These are phyloP conservation scores for Malassezia cuniculi DNA, from an alignment of 1,284 basidiomycete genomes.

Conservation along the genomic window DNA sequence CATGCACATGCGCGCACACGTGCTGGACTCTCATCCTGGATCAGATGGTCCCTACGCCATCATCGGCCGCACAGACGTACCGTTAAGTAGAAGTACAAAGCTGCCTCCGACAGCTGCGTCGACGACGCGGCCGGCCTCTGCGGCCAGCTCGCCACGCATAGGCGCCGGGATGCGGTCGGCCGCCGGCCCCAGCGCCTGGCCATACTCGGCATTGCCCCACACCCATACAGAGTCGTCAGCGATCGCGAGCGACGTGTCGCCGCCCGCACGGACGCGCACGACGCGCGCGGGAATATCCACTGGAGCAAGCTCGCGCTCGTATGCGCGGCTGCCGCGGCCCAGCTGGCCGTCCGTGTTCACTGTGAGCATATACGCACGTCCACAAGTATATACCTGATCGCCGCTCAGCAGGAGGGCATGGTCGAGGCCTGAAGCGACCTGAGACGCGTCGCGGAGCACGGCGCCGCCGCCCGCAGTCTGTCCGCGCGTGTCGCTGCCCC, in stretches of 20 bases:
- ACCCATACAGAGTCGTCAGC: conserved; percentile 12
- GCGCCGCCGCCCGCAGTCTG: not conserved
- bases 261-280: conserved; percentile 14
- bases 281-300: not conserved
- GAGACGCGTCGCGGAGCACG: not conserved
- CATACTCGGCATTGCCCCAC: conserved; percentile 36
- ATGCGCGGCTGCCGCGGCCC: conserved; percentile 12
- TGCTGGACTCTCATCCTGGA: conserved; percentile 1
- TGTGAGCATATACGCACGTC: conserved; percentile 2
- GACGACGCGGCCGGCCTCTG: too few species aligned
- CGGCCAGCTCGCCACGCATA: too few species aligned
- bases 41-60: conserved; percentile 11
- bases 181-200: conserved; percentile 12
- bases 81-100: conserved; percentile 6
- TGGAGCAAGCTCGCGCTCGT: conserved; percentile 3
- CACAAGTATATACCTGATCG: conserved; percentile 4
- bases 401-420: conserved; percentile 5
- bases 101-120: conserved; percentile 12
- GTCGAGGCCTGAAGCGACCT: conserved; percentile 6
- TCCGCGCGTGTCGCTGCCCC: too few species aligned
- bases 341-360: conserved; percentile 33
- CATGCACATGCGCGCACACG: conserved; percentile 1
- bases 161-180: too few species aligned
- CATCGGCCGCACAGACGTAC: conserved; percentile 14
- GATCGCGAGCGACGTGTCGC: conserved; percentile 23